Percentiles rank a stretch among this genome's conserved stretches.
These are phyloP conservation scores for Clarireedia sp. DNA, from an alignment of 2,329 filamentous ascomycete species.

Conservation along the genomic window DNA sequence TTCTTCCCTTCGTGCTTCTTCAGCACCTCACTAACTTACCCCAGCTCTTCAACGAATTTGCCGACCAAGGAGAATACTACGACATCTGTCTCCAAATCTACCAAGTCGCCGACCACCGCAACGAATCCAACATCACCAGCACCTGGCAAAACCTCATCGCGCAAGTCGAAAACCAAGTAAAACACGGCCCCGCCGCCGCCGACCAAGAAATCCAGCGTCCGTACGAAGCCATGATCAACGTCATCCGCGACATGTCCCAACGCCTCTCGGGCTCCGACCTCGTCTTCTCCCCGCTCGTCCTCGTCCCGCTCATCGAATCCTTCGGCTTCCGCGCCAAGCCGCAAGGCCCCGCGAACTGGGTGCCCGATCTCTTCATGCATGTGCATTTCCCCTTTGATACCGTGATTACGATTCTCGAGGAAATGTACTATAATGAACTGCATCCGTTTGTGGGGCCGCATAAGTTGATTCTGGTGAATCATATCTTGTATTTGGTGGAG, in stretches of 20 bases:
- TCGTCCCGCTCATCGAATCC: slow-evolving; percentile 55
- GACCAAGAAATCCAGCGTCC: slow-evolving; percentile 41
- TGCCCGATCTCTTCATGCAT: slow-evolving; percentile 55
- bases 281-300: slow-evolving; percentile 54
- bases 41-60: slow-evolving; percentile 86
- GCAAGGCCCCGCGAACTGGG: slow-evolving; percentile 35
- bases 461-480: slow-evolving; percentile 48
- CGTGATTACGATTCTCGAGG: slow-evolving; percentile 54
- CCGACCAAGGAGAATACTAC: slow-evolving; percentile 85
- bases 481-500: slow-evolving; percentile 53
- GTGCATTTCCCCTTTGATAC: slow-evolving; percentile 54
- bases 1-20: not conserved
- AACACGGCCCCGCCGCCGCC: slow-evolving; percentile 27
- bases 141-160: slow-evolving; percentile 82
- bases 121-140: slow-evolving; percentile 70
- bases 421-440: slow-evolving; percentile 60
- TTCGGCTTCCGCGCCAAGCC: slow-evolving; percentile 53
- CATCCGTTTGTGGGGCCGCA: slow-evolving; percentile 53
- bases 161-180: slow-evolving; percentile 49
- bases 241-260: slow-evolving; percentile 57
- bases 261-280: slow-evolving; percentile 57
- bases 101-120: slow-evolving; percentile 84
- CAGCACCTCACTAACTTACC: slow-evolving; percentile 15
- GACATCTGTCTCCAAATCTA: slow-evolving; percentile 91
- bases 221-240: slow-evolving; percentile 61